Conservation (phyloP, 2,329 filamentous ascomycete species). For the Trichoderma simmonsii region DNA sequence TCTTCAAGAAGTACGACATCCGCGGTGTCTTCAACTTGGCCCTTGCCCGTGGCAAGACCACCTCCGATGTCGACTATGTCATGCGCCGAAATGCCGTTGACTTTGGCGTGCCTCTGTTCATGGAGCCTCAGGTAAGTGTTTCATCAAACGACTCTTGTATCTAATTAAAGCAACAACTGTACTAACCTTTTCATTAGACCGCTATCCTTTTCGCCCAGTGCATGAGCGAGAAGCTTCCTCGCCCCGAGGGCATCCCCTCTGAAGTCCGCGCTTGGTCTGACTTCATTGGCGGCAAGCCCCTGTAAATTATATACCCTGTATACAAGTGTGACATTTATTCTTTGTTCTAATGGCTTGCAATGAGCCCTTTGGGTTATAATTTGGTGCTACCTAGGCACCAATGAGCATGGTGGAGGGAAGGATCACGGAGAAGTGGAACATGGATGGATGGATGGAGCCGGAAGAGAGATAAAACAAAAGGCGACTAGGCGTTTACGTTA, state of each 20-base stretch:
- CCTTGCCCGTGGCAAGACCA: conserved; percentile 74
- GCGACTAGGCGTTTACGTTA: neutral
- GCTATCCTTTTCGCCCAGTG: conserved; percentile 94
- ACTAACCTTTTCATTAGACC: conserved; percentile 55
- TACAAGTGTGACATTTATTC: neutral
- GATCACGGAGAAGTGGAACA: neutral
- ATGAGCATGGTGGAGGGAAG: neutral
- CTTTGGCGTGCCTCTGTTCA: conserved; percentile 95
- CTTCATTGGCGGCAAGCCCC: conserved; percentile 82
- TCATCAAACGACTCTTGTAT: neutral
- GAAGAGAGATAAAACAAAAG: neutral
- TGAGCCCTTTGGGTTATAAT: neutral
- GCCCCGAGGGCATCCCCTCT: conserved; percentile 78
- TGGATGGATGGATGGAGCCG: neutral
- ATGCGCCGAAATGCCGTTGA: conserved; percentile 98
- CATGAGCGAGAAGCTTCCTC: conserved; percentile 94
- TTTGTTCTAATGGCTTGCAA: conserved; percentile 1
- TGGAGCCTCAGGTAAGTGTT: conserved; percentile 85
- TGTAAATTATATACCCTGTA: conserved; percentile 48
- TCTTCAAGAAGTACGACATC: conserved; percentile 97
- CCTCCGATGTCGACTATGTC: conserved; percentile 92
- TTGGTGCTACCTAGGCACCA: neutral
- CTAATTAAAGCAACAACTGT: neutral
- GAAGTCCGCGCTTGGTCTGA: conserved; percentile 95
- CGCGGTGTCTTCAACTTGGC: conserved; percentile 94